These are phyloP conservation scores for Colletotrichum noveboracense DNA, from an alignment of 2,329 filamentous ascomycete species.

Conservation along the genomic window DNA sequence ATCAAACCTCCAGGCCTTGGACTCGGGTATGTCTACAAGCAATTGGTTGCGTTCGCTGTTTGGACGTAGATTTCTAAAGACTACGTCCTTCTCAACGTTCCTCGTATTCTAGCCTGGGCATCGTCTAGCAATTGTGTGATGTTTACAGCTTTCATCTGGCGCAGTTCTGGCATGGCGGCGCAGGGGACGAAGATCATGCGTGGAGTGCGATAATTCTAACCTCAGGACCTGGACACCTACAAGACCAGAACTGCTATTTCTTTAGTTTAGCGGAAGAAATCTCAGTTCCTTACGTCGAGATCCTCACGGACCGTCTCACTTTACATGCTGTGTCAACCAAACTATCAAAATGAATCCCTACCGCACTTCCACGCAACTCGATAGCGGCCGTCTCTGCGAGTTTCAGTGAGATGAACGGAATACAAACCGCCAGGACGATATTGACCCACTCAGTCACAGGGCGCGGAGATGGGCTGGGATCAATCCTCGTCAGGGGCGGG, in stretches of 20 bases:
- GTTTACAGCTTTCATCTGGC: neutral
- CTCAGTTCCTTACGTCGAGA: neutral
- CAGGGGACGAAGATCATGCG: neutral
- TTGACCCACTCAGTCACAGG: neutral
- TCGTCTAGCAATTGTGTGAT: neutral
- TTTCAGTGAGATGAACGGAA: neutral
- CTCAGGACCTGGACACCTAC: neutral
- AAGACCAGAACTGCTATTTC: neutral
- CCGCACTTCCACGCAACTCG: neutral
- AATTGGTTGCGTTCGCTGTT: neutral
- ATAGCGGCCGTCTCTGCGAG: neutral
- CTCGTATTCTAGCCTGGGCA: accelerated
- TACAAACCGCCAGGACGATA: neutral
- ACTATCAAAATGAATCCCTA: neutral
- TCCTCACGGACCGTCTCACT: neutral
- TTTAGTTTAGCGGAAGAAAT: neutral
- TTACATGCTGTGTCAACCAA: neutral
- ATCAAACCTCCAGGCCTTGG: neutral
- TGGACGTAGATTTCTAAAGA: neutral
- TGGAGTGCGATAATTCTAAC: neutral
- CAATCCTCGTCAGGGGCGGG: neutral
- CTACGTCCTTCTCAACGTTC: neutral
- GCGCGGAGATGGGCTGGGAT: neutral
- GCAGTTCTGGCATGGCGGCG: neutral
- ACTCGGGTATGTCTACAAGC: neutral